A percentile compares a stretch with the other conserved stretches of the same genome.
Conservation (phyloP, 768 basidiomycete species). For the Saitozyma podzolica region DNA sequence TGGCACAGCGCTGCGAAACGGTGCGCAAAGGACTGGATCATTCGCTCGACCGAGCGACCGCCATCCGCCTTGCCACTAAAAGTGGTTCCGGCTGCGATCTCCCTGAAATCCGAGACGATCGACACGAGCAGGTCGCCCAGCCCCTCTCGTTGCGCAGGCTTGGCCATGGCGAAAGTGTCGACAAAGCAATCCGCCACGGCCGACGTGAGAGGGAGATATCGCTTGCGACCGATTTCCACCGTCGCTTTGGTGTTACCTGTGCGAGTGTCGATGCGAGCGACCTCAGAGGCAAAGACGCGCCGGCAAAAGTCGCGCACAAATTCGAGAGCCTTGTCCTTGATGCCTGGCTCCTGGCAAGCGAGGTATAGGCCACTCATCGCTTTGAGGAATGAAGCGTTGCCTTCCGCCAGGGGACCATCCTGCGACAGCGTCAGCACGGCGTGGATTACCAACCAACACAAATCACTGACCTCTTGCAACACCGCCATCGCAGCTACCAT, state of each 20-base stretch:
- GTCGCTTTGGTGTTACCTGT: conserved; percentile 28
- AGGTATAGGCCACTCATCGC: conserved; percentile 40
- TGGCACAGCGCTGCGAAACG: conserved; percentile 83
- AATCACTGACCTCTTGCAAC: conserved; percentile 66
- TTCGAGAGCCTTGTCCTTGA: conserved; percentile 62
- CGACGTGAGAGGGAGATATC: conserved; percentile 50
- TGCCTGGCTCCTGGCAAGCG: conserved; percentile 23
- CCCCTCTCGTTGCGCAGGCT: conserved; percentile 49
- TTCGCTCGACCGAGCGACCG: conserved; percentile 55
- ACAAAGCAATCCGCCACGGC: conserved; percentile 71
- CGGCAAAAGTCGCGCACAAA: conserved; percentile 70
- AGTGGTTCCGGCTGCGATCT: conserved; percentile 48
- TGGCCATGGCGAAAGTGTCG: conserved; percentile 63
- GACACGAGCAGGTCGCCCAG: conserved; percentile 64
- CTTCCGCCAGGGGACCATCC: conserved; percentile 37
- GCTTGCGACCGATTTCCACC: conserved; percentile 35
- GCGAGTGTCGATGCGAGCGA: conserved; percentile 53
- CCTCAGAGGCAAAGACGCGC: conserved; percentile 72
- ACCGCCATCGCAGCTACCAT: conserved; percentile 71
- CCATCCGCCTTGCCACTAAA: conserved; percentile 31
- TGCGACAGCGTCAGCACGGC: conserved; percentile 9
- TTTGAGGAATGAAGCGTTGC: conserved; percentile 30
- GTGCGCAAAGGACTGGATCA: conserved; percentile 77
- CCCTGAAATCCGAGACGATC: conserved; percentile 69
- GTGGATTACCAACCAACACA: neutral